Base-by-base conservation (phyloP, 148 eudicot genomes). In the Vaccinium corymbosum region DNA sequence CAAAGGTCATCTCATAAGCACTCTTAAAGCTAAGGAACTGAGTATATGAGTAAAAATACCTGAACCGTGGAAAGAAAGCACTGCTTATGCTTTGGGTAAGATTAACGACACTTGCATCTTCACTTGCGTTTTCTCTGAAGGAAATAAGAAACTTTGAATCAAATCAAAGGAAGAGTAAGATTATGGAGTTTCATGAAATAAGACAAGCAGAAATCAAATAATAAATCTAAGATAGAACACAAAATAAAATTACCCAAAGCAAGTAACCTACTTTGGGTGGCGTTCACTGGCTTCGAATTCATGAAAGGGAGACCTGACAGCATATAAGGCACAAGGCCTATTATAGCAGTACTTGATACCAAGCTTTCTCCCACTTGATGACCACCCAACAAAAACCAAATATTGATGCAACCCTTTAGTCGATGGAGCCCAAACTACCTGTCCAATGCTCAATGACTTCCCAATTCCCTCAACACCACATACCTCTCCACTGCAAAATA, bases 361-460 rank as follows among this genome's bases (percentile, higher is more conserved):
- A 56, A 95, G 91, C 88, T 95, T 95, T 88, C 98, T 93, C 1
- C 80, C 74, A 15, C 84, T 85, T 50, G 92, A 88, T 49, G 92
- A 87, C 98, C 98, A 95, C 49, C 98, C 98, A 87, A 94, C 99
- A 89, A 97, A 94, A 84, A 97, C 91, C 79, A 97, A 90, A 83
- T 92, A 87, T 57, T 91, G 86, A 59, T 87, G 82, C 78, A 86
- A 84, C 85, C 78, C 88, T 83, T 91, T 71, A 50, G 83, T 82
- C 42, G 90, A 77, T 49, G 98, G 99, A 85, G 95, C 92, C 99
- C 99, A 97, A 35, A 93, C 82, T 84, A 93, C 98, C 89, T 97
- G 98, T 66, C 99, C 99, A 78, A 84, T 92, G 83, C 97, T 96
- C 84, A 97, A 55, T 52, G 95, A 92, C 87, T 88, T 92, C 74